Evolutionary conservation across 805 yeast species (phyloP).

Genomic region (Candida pseudoglaebosa): DNA sequence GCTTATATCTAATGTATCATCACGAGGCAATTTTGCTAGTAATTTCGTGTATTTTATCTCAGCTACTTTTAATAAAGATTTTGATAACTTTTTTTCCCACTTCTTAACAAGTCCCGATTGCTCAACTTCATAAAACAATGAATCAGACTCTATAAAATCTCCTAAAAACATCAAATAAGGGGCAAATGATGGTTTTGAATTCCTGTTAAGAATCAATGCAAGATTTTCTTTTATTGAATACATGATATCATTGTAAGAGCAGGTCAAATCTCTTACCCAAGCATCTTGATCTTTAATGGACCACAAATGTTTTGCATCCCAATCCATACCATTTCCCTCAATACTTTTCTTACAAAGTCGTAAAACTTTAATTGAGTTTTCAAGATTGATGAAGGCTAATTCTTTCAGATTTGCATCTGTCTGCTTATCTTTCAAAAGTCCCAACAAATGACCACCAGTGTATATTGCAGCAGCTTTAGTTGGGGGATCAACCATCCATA

Average conservation of each 20-base stretch:
- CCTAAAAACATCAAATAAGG: slow-evolving; percentile 48
- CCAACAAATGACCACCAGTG: slow-evolving; percentile 42
- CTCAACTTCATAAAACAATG: slow-evolving; percentile 33
- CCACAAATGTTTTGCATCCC: slow-evolving; percentile 32
- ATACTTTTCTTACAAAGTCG: slow-evolving; percentile 25
- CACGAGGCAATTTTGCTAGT: slow-evolving; percentile 53
- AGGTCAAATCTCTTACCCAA: slow-evolving; percentile 45
- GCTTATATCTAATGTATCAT: slow-evolving; percentile 45
- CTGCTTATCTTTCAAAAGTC: slow-evolving; percentile 26
- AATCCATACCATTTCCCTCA: slow-evolving; percentile 29
- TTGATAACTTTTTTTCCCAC: slow-evolving; percentile 42
- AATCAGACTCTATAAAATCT: slow-evolving; percentile 46
- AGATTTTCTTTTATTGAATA: slow-evolving; percentile 41
- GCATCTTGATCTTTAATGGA: slow-evolving; percentile 43
- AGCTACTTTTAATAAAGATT: slow-evolving; percentile 31
- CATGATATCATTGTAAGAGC: slow-evolving; percentile 45
- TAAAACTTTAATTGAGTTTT: slow-evolving; percentile 21
- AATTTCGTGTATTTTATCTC: slow-evolving; percentile 37
- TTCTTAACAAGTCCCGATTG: slow-evolving; percentile 37
- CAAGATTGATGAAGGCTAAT: slow-evolving; percentile 31
- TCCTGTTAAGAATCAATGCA: slow-evolving; percentile 35
- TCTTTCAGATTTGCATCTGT: slow-evolving; percentile 11
- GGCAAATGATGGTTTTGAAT: slow-evolving; percentile 54
- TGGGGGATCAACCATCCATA: slow-evolving; percentile 57
- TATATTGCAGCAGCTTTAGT: slow-evolving; percentile 48